Base-by-base conservation (phyloP, 305 asterid species). In the Fraxinus latifolia region DNA sequence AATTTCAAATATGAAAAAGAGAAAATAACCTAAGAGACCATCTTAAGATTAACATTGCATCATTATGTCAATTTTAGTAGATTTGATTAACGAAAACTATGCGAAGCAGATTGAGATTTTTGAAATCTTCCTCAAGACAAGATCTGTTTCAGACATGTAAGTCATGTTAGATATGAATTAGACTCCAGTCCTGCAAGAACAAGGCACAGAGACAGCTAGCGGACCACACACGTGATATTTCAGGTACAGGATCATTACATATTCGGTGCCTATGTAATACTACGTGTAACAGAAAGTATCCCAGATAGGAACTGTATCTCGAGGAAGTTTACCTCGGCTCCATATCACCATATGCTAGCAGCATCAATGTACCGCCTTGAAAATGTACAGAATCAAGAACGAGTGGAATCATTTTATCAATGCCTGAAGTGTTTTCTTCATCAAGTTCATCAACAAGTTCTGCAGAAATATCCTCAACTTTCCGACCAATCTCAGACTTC, bases 291-390 rank as follows among this genome's bases (percentile, higher is more conserved):
- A 84, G 76, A 84, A 67, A 44, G 60, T 77, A 76, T 71, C 19
- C 75, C 53, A 78, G 42, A 31, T 44, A 74, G 80, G 74, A 75
- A 77, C 79, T 77, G 74, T 32, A 81, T 83, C 60, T 79, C 76
- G 11, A 29, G 27, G 42, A 79, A 71, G 79, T 75, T 83, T 88
- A 96, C 98, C 98, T 94, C 33, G 99, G 98, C 85, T 96, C 98
- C 53, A 83, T 79, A 86, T 96, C 99, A 79, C 99, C 98, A 86
- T 96, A 96, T 37, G 98, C 99, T 5, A 96, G 98, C 84, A 96
- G 87, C 98, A 96, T 90, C 83, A 96, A 82, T 50, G 94, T 90
- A 36, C 99, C 98, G 62, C 95, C 99, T 86, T 85, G 89, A 83
- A 89, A 91, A 87, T 92, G 92, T 76, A 96, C 96, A 44, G 98